Conservation (phyloP, 1,284 basidiomycete species). For the Ceratobasidium sp. region DNA sequence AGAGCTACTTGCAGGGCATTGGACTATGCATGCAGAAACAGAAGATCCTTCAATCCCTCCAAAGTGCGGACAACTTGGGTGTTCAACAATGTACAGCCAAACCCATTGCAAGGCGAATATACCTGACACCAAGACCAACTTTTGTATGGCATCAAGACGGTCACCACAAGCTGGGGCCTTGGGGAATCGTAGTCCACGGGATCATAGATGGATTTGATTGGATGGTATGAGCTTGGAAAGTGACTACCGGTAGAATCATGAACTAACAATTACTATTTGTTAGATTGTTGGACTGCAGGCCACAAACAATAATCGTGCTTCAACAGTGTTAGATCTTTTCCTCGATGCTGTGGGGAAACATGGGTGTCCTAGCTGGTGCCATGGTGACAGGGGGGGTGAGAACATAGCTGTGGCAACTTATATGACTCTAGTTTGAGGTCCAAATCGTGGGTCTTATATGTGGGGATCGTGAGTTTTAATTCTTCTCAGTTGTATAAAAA, state of each 20-base stretch:
- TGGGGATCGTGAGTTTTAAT: slow-evolving; percentile 2
- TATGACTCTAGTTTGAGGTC: neutral
- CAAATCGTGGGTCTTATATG: neutral
- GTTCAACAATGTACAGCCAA: neutral
- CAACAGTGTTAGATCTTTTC: neutral
- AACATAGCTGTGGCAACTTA: slow-evolving; percentile 4
- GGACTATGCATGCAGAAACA: neutral
- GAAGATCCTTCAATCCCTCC: neutral
- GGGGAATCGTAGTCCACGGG: neutral
- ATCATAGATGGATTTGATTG: neutral
- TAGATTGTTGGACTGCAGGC: neutral
- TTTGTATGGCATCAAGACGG: neutral
- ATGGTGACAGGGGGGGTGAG: neutral
- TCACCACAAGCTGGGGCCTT: slow-evolving; percentile 3
- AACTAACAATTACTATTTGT: no score
- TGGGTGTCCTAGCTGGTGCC: neutral
- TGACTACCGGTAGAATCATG: no score
- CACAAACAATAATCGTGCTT: neutral
- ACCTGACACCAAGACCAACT: neutral
- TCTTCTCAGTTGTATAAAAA: neutral
- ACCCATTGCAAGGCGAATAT: neutral
- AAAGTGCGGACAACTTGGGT: neutral
- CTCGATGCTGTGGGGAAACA: neutral
- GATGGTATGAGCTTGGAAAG: neutral
- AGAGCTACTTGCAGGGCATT: neutral